Conservation (phyloP, 2,329 filamentous ascomycete genomes). For the Hypoxylon sp. region DNA sequence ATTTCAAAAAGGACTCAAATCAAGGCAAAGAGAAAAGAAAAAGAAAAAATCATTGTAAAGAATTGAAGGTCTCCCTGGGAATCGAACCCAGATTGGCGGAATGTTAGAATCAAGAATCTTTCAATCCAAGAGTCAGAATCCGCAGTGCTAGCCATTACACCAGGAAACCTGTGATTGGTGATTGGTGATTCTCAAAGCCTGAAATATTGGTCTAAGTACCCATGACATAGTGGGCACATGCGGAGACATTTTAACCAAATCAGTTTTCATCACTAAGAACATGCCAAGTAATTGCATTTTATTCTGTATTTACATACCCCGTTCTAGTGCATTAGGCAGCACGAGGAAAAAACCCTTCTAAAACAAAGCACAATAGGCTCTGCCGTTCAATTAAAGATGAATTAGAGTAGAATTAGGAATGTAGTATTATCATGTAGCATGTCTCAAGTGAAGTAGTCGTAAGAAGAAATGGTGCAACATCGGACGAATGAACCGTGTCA, state of each 20-base stretch:
- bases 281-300: neutral
- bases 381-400: neutral
- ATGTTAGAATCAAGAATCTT: neutral
- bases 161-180: slow-evolving; percentile 41
- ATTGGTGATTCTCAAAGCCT: neutral
- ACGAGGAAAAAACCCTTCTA: neutral
- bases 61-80: slow-evolving; percentile 44
- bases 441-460: slow-evolving; percentile 8
- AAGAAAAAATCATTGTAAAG: neutral
- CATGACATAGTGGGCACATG: neutral
- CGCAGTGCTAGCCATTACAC: slow-evolving; percentile 46
- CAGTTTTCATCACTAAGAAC: neutral
- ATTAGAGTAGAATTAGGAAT: neutral
- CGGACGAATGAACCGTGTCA: slow-evolving; percentile 13
- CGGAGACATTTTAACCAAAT: neutral
- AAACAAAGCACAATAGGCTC: neutral
- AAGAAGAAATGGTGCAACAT: slow-evolving; percentile 14
- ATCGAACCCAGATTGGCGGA: slow-evolving; percentile 47
- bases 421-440: slow-evolving; percentile 15
- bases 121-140: slow-evolving; percentile 35
- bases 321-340: neutral
- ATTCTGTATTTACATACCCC: neutral
- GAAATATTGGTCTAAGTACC: neutral
- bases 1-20: too few species aligned
- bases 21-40: neutral